Conservation (phyloP, 1,139 yeast genomes). For the Petasospora rhodanensis region DNA sequence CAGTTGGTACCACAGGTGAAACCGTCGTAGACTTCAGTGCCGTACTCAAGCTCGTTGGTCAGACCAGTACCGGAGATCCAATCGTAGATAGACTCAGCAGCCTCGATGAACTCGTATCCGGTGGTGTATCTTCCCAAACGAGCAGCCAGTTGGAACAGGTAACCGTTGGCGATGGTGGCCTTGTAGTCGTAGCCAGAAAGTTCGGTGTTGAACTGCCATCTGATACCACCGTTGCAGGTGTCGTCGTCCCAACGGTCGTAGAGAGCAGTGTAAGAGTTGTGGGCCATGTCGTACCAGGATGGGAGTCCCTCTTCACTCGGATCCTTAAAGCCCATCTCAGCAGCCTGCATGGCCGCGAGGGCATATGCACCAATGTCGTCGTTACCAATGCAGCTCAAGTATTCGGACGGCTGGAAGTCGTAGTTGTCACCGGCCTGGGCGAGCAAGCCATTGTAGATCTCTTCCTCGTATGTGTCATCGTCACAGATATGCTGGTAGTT, state of each 20-base stretch:
- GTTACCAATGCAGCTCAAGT: slow-evolving; percentile 77
- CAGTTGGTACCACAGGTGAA: slow-evolving; percentile 59
- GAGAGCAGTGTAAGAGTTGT: slow-evolving; percentile 75
- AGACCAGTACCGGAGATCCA: slow-evolving; percentile 60
- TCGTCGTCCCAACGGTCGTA: slow-evolving; percentile 66
- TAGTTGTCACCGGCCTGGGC: slow-evolving; percentile 63
- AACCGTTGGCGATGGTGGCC: slow-evolving; percentile 75
- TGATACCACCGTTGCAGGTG: slow-evolving; percentile 68
- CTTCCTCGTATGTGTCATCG: slow-evolving; percentile 53
- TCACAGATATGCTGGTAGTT: slow-evolving; percentile 63
- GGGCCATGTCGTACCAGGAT: slow-evolving; percentile 66
- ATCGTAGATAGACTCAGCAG: slow-evolving; percentile 64
- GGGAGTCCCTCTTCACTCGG: slow-evolving; percentile 32
- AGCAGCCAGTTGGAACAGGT: slow-evolving; percentile 72
- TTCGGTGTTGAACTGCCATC: slow-evolving; percentile 84
- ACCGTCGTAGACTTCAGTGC: slow-evolving; percentile 61
- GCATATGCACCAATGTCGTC: slow-evolving; percentile 97
- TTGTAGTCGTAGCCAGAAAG: slow-evolving; percentile 76
- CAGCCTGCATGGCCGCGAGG: slow-evolving; percentile 74
- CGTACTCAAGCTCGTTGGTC: slow-evolving; percentile 35
- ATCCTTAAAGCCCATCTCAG: slow-evolving; percentile 42
- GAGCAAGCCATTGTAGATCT: slow-evolving; percentile 54
- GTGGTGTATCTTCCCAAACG: slow-evolving; percentile 70
- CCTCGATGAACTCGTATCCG: slow-evolving; percentile 56
- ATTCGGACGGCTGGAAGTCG: slow-evolving; percentile 73